phyloP scores from a whole-genome alignment of 106 monocot species.

The Dendrobium chrysotoxum region DNA sequence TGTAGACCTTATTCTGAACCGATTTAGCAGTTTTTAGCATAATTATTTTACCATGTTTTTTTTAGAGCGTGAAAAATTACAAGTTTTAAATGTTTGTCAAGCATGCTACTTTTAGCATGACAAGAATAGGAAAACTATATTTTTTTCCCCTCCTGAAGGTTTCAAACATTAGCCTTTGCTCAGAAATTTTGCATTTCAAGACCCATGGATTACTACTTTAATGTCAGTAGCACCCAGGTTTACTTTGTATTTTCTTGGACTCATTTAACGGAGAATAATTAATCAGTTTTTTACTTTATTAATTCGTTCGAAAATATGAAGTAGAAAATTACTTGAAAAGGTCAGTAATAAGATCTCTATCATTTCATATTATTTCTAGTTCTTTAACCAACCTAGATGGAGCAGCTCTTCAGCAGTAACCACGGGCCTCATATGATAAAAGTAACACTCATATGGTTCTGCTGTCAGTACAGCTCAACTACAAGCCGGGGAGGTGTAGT shows the following conservation, averaged over 20 bases:
- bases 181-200: not conserved
- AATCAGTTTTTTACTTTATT: not conserved
- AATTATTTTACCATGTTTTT: not conserved
- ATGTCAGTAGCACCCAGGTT: not conserved
- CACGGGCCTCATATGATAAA: not conserved
- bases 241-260: not conserved
- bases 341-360: not conserved
- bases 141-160: not conserved
- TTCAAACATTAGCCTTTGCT: not conserved
- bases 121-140: not conserved
- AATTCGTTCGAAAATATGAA: not conserved
- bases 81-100: not conserved
- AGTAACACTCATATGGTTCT: not conserved
- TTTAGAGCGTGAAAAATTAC: not conserved
- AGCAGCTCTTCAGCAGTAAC: not conserved
- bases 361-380: not conserved
- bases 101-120: not conserved
- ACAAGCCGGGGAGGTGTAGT: not conserved
- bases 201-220: not conserved
- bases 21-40: not conserved
- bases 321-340: not conserved
- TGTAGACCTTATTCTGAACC: conserved; percentile 1
- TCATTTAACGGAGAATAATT: not conserved
- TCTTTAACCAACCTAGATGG: not conserved
- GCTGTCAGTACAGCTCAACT: not conserved